Base-by-base conservation (phyloP, 1,284 basidiomycete genomes). In the Thelephora terrestris region DNA sequence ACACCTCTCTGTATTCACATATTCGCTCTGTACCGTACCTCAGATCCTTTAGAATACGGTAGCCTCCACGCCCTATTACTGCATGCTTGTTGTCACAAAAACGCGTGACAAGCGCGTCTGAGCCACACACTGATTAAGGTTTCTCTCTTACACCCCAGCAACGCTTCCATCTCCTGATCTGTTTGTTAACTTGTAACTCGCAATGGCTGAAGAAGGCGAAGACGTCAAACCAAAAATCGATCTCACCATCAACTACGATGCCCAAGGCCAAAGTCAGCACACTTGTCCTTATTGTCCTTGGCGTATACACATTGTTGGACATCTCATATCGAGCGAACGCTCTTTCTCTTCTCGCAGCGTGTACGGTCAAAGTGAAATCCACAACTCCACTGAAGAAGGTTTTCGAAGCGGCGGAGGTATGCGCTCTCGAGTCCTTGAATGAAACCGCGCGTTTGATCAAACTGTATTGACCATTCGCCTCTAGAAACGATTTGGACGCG, bases 211-310 rank as follows among this genome's bases (percentile, higher is more conserved):
- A 60, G 76, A 76, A 52, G 61, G 64, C 23, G 78, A 79, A 56
- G 81, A 84, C 50, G 73, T 78, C 27, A 85, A 84, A 59, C 81
- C 81, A 9, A 85, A 85, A 55, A 65, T 85, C 42, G 80, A 76
- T 58, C 60, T 85, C 24, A 63, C 65, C 46, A 67, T 84, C 52
- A 60, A 63, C 24, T 75, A 71, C 51, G 77, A n/a, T n/a, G n/a
- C n/a, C n/a, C n/a, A 81, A 48, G 75, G 71, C 7, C 64, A 67
- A 50, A 60, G 69, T 71, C 25, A 51, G 71, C 63, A 40, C 32
- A n/a, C 34, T 38, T 17, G 14, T 36, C 24, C n/a, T 35, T 44
- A 46, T 44, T 23, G 18, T 39, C 18, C 43, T 27, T 25, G 35
- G 40, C 39, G 48, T 42, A 37, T 16, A 16, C 16, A 37, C 2